Conservation (phyloP, 495 filamentous ascomycete genomes). For the Saxophila tyrrhenica region DNA sequence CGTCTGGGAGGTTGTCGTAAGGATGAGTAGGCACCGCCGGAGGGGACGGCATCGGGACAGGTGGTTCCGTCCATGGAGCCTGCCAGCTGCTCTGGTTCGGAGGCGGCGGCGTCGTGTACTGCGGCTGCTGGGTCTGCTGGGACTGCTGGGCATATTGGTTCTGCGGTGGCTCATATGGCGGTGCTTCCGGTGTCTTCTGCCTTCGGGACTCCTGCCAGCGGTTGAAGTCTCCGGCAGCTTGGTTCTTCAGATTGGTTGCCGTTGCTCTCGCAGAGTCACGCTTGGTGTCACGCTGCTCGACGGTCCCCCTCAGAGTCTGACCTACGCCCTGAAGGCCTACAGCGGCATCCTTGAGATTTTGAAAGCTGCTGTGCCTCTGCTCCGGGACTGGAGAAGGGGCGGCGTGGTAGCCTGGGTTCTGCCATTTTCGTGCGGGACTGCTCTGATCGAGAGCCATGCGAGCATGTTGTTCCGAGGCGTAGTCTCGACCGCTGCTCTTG, state of each 20-base stretch:
- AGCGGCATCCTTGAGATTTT: conserved; percentile 6
- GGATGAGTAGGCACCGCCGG: not conserved
- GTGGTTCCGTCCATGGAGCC: not conserved
- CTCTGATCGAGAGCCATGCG: not conserved
- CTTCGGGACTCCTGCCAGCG: not conserved
- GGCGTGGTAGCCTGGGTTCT: not conserved
- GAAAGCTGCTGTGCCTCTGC: not conserved
- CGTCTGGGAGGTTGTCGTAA: not conserved
- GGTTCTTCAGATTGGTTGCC: conserved; percentile 5
- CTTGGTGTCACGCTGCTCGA: not conserved
- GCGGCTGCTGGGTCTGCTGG: not conserved
- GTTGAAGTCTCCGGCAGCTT: not conserved
- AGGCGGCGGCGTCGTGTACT: not conserved
- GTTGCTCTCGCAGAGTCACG: conserved; percentile 2
- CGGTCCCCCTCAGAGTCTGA: conserved; percentile 2
- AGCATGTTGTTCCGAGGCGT: not conserved
- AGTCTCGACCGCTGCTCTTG: not conserved
- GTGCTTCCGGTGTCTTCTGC: not conserved
- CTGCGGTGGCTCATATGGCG: not conserved
- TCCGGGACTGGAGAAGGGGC: not conserved
- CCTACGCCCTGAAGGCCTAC: conserved; percentile 5
- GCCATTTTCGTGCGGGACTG: not conserved
- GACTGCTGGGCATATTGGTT: not conserved
- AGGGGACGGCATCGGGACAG: not conserved
- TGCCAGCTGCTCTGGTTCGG: not conserved